These are phyloP conservation scores for Eucommia ulmoides DNA, from an alignment of 257 asterid genomes.

Conservation along the genomic window DNA sequence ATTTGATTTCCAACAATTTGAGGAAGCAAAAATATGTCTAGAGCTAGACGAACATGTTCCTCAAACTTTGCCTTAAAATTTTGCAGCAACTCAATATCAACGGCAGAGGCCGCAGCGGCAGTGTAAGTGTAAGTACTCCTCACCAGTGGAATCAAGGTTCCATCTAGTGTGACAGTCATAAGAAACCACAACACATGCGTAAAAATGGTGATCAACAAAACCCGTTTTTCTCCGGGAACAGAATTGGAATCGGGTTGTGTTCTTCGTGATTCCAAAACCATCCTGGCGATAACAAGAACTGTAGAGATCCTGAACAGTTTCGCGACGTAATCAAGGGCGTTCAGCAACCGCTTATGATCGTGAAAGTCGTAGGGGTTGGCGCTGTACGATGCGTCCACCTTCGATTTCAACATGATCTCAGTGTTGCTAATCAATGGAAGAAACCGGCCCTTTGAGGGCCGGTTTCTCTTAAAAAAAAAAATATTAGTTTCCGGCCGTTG, in stretches of 20 bases:
- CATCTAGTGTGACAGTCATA: no score
- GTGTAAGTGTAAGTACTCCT: neutral
- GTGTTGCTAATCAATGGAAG: no score
- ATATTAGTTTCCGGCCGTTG: no score
- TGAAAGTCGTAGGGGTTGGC: neutral
- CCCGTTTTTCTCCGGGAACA: neutral
- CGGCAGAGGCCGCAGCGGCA: neutral
- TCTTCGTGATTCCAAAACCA: neutral
- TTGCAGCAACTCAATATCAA: slow-evolving; percentile 1
- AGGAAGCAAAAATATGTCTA: slow-evolving; percentile 15
- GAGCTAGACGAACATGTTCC: slow-evolving; percentile 8
- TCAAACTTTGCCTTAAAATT: slow-evolving; percentile 8
- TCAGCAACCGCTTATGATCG: neutral
- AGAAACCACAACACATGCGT: slow-evolving; percentile 4
- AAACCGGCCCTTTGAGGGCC: no score
- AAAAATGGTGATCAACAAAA: neutral
- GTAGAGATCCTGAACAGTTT: neutral
- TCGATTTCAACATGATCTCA: neutral
- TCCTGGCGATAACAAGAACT: neutral
- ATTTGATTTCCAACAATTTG: slow-evolving; percentile 12
- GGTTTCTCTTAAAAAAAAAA: no score
- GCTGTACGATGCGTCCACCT: neutral
- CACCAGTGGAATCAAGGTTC: neutral
- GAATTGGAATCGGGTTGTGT: neutral
- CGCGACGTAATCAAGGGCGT: neutral